phyloP scores from a whole-genome alignment of 192 early-diverging fungal species.

The Rhizophagus prolifer region DNA sequence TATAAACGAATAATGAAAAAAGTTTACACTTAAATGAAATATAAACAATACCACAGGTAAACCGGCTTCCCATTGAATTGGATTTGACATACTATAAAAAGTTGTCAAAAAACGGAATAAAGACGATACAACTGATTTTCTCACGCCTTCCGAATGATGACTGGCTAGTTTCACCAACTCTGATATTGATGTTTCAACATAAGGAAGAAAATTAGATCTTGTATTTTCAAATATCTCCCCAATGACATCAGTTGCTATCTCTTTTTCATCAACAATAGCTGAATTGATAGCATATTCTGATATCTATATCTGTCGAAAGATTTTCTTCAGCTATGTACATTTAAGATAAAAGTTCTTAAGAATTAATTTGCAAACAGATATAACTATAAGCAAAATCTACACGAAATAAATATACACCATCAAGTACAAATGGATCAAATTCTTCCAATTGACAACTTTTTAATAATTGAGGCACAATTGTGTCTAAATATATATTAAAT shows the following conservation, averaged over 20 bases:
- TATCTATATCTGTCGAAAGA: constrained; percentile 33
- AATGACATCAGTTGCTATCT: constrained; percentile 84
- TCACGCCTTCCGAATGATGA: constrained; percentile 80
- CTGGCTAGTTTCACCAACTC: constrained; percentile 66
- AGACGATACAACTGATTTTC: constrained; percentile 71
- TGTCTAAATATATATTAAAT: constrained; percentile 72
- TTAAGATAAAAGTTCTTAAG: too few relatives aligned
- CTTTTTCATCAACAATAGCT: constrained; percentile 90
- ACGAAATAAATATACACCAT: constrained; percentile 8
- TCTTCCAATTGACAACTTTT: constrained; percentile 78
- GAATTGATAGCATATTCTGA: constrained; percentile 64
- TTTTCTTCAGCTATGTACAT: constrained; percentile 7
- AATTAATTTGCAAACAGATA: background rate
- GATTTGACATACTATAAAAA: constrained; percentile 68
- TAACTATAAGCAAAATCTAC: background rate
- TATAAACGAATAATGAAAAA: constrained; percentile 17
- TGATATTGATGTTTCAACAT: constrained; percentile 70
- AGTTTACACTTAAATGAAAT: background rate
- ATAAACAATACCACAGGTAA: constrained; percentile 51
- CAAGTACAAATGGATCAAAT: constrained; percentile 35
- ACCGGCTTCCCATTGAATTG: constrained; percentile 75
- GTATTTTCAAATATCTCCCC: constrained; percentile 86
- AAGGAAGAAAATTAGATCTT: constrained; percentile 73
- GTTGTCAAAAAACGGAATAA: constrained; percentile 79
- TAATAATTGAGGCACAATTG: constrained; percentile 80